These are phyloP conservation scores for Aciculosporium take DNA, from an alignment of 2,329 filamentous ascomycete genomes.

Conservation along the genomic window DNA sequence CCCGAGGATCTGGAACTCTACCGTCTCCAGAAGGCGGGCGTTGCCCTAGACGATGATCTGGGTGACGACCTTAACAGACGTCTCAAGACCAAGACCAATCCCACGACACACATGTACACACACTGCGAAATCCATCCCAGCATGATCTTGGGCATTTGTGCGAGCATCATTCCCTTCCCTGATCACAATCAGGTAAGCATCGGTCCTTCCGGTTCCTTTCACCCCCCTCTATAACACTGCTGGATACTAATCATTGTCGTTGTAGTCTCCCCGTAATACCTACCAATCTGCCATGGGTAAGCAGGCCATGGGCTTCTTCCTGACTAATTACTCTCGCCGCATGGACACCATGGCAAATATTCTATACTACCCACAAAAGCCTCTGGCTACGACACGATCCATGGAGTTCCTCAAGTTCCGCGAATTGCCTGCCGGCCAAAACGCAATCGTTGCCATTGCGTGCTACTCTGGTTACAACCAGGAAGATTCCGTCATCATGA, in stretches of 20 bases:
- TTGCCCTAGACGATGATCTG: slow-evolving; percentile 45
- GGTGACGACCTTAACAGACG: slow-evolving; percentile 63
- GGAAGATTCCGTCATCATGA: slow-evolving; percentile 99
- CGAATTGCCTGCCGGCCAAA: slow-evolving; percentile 90
- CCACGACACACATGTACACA: slow-evolving; percentile 81
- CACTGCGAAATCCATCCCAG: slow-evolving; percentile 98
- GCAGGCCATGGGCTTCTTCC: slow-evolving; percentile 97
- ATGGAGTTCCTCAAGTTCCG: slow-evolving; percentile 99
- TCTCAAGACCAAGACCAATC: slow-evolving; percentile 77
- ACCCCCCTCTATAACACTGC: too few species aligned
- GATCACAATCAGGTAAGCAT: slow-evolving; percentile 76
- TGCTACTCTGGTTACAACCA: slow-evolving; percentile 99
- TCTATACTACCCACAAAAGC: slow-evolving; percentile 97
- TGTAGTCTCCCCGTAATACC: slow-evolving; percentile 86
- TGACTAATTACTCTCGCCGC: slow-evolving; percentile 90
- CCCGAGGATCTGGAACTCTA: slow-evolving; percentile 83
- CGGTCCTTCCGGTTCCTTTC: background rate
- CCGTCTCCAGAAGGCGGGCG: slow-evolving; percentile 53
- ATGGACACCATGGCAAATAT: slow-evolving; percentile 99
- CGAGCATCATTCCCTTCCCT: slow-evolving; percentile 98
- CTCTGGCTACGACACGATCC: slow-evolving; percentile 83
- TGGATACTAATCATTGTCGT: slow-evolving; percentile 17
- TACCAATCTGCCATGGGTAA: slow-evolving; percentile 99
- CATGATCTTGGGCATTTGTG: slow-evolving; percentile 97
- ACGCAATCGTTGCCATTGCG: slow-evolving; percentile 94